Conservation (phyloP, 2,329 filamentous ascomycete genomes). For the Colletotrichum graminicola region DNA sequence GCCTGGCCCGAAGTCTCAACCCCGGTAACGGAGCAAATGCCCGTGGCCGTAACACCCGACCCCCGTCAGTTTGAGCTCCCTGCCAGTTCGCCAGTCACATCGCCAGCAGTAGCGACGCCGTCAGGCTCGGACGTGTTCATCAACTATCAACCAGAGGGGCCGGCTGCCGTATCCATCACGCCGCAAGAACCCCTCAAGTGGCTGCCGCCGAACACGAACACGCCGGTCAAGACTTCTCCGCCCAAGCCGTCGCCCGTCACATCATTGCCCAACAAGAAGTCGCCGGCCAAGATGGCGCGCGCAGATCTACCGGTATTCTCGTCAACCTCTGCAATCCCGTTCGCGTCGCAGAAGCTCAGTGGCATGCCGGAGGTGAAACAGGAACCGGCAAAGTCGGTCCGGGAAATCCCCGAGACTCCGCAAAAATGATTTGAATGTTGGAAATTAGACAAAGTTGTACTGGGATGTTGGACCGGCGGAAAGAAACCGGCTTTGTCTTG, state of each 20-base stretch:
- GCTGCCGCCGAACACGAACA: constrained; percentile 62
- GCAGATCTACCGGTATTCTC: constrained; percentile 55
- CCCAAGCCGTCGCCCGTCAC: constrained; percentile 50
- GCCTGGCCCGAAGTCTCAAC: constrained; percentile 29
- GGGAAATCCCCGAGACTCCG: constrained; percentile 53
- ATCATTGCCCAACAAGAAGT: constrained; percentile 47
- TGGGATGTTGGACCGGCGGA: neutral
- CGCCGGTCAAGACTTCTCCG: constrained; percentile 47
- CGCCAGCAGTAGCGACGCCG: constrained; percentile 42
- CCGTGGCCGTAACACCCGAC: constrained; percentile 41
- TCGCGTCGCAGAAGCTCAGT: constrained; percentile 51
- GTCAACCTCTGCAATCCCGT: constrained; percentile 61
- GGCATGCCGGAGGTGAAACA: neutral
- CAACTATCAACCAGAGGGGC: constrained; percentile 68
- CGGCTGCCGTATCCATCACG: constrained; percentile 54
- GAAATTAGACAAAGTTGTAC: neutral
- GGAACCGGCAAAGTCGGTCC: constrained; percentile 45
- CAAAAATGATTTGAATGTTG: constrained; percentile 31
- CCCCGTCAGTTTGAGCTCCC: constrained; percentile 44
- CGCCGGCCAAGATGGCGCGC: constrained; percentile 49
- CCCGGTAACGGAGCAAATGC: constrained; percentile 16
- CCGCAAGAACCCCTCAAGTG: constrained; percentile 60
- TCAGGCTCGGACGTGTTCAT: constrained; percentile 60
- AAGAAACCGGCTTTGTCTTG: constrained; percentile 11
- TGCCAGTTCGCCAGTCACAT: constrained; percentile 49